Evolutionary conservation across 2,329 filamentous ascomycete species (phyloP), one percentile per base, ranked within the genome.

Genomic region (Penicillium sp.): DNA sequence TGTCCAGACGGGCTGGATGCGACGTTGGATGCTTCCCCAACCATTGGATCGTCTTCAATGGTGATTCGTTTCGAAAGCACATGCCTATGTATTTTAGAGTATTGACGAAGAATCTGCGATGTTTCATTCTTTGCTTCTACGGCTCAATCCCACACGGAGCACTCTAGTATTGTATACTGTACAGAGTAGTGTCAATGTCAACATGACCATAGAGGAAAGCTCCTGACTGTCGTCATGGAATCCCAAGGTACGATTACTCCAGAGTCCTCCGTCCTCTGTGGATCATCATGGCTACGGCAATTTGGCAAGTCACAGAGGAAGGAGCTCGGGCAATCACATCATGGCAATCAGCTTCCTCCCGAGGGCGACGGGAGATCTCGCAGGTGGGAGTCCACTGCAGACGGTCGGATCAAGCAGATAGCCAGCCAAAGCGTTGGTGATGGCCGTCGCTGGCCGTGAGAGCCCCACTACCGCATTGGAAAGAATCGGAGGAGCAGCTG

Each of bases 331-430:
- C 43, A 52, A 67, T 66, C 58, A 57, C 58, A 65, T 67, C 61
- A 61, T 62, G 43, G 52, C 19, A 49, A 26, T 35, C 55, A 45
- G 48, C 48, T 22, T 72, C 65, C 64, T 71, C 66, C 75, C 75
- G 75, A 76, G 70, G 70, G 30, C 30, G 57, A 69, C 75, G 75
- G 75, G 64, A 76, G 75, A 77, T 75, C 70, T 77, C 75, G 75
- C 72, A 73, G 67, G 60, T 13, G 11, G 55, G 65, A 58, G 51
- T 58, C 58, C 56, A 58, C 65, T 60, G 64, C 64, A 68, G 64
- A 66, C 61, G 70, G 67, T 69, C 64, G 66, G 70, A 69, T 70
- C 69, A 68, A 58, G 14, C 25, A 26, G 35, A 53, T 16, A 35
- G n/a, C 69, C 71, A 72, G 69, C 67, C 65, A 37, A 37, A 68